Conservation (phyloP, 192 early-diverging fungal genomes). For the Backusella sp. region DNA sequence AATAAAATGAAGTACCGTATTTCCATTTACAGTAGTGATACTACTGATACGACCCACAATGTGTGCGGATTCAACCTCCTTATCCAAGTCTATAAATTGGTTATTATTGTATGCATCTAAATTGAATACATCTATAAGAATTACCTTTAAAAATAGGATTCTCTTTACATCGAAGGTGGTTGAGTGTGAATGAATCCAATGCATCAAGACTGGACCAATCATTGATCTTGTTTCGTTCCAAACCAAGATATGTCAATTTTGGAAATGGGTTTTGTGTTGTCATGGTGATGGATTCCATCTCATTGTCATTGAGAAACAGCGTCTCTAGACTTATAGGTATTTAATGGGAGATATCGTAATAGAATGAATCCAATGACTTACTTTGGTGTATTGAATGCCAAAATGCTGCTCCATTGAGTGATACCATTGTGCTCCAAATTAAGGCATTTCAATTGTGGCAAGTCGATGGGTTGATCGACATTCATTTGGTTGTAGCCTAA, state of each 20-base stretch:
- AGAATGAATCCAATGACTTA: slow-evolving; percentile 6
- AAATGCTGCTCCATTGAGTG: slow-evolving; percentile 43
- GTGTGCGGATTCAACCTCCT: slow-evolving; percentile 18
- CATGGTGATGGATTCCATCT: background rate
- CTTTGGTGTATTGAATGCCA: slow-evolving; percentile 40
- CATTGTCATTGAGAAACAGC: slow-evolving; percentile 36
- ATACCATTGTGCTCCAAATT: slow-evolving; percentile 52
- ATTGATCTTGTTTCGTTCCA: slow-evolving; percentile 46
- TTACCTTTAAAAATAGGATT: slow-evolving; percentile 44
- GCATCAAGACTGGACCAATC: slow-evolving; percentile 45
- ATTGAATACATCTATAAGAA: background rate
- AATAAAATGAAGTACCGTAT: slow-evolving; percentile 38
- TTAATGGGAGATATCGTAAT: background rate
- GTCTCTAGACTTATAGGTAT: slow-evolving; percentile 16
- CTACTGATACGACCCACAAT: slow-evolving; percentile 45
- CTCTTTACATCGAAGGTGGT: slow-evolving; percentile 40
- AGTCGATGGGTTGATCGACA: slow-evolving; percentile 28
- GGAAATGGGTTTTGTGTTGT: slow-evolving; percentile 16
- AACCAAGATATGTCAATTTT: slow-evolving; percentile 41
- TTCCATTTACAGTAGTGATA: slow-evolving; percentile 46
- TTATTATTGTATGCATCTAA: background rate
- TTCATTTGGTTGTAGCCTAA: slow-evolving; percentile 43
- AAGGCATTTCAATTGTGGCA: slow-evolving; percentile 44
- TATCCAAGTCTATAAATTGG: slow-evolving; percentile 21
- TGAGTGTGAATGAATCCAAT: slow-evolving; percentile 40